phyloP scores from a whole-genome alignment of 495 filamentous ascomycete genomes.

The Annulohypoxylon nitens region DNA sequence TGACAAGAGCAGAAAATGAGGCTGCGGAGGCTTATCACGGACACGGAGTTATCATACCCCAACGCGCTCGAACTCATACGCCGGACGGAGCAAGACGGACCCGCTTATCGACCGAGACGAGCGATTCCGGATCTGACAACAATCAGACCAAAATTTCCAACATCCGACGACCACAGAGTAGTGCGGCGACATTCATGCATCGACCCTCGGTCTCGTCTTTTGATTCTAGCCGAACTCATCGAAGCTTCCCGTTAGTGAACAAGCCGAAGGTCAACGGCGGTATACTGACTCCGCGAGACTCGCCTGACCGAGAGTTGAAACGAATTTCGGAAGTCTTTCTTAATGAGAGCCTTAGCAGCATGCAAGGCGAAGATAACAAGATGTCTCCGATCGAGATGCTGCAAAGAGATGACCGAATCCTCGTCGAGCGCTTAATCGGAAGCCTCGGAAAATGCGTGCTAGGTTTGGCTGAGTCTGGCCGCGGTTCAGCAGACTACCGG shows the following conservation, averaged over 20 bases:
- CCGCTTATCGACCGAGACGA: conserved; percentile 52
- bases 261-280: conserved; percentile 60
- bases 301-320: conserved; percentile 55
- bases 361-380: conserved; percentile 42
- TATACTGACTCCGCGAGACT: conserved; percentile 56
- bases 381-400: conserved; percentile 62
- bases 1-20: conserved; percentile 44
- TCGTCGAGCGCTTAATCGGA: conserved; percentile 81
- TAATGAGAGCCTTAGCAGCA: conserved; percentile 54
- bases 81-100: conserved; percentile 49
- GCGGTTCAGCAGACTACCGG: conserved; percentile 70
- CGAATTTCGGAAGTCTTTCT: conserved; percentile 57
- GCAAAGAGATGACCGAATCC: conserved; percentile 75
- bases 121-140: conserved; percentile 51
- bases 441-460: conserved; percentile 78
- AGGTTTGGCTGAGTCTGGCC: conserved; percentile 72
- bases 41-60: conserved; percentile 42
- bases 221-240: conserved; percentile 62
- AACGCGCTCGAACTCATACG: conserved; percentile 49
- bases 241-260: conserved; percentile 67
- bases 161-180: conserved; percentile 56
- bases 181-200: conserved; percentile 53
- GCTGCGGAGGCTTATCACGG: conserved; percentile 38
- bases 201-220: conserved; percentile 65
- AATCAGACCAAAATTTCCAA: conserved; percentile 40